Percentiles rank a stretch among this genome's conserved stretches.
Evolutionary conservation across 164 flowering plant genomes (phyloP).

Genomic region (Chimonanthus salicifolius): DNA sequence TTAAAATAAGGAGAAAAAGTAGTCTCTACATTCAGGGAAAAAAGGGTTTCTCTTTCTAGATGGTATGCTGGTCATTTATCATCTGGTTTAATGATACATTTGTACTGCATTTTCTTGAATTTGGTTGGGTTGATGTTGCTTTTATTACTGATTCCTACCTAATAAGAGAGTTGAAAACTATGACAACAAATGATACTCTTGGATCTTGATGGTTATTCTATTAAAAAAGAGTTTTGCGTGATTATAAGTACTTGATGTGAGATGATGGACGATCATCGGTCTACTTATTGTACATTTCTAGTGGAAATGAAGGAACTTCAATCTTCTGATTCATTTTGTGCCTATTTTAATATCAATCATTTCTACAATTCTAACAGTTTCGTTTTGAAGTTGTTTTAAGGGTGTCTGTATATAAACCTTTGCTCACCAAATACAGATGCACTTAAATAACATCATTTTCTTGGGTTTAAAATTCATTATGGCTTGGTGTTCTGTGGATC

Average conservation of each 20-base stretch:
- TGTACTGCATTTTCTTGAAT: not conserved
- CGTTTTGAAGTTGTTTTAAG: not conserved
- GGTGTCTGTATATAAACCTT: not conserved
- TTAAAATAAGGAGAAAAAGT: not conserved
- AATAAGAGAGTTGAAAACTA: not conserved
- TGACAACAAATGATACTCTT: not conserved
- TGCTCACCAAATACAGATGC: not conserved
- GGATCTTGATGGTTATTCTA: too few species aligned
- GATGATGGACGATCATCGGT: not conserved
- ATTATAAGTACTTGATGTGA: not conserved
- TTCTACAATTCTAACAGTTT: not conserved
- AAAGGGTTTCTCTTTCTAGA: not conserved
- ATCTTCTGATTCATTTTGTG: not conserved
- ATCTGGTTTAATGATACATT: not conserved
- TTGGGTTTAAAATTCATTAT: not conserved
- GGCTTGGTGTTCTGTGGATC: not conserved
- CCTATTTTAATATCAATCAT: not conserved
- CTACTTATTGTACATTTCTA: not conserved
- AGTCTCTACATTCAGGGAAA: too few species aligned
- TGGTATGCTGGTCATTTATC: not conserved
- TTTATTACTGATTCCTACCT: too few species aligned
- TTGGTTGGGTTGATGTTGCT: not conserved
- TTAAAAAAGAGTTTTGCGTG: not conserved
- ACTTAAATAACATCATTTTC: not conserved
- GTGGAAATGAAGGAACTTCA: not conserved